phyloP scores from a whole-genome alignment of 306 rosid genomes.

The Quercus rubra region DNA sequence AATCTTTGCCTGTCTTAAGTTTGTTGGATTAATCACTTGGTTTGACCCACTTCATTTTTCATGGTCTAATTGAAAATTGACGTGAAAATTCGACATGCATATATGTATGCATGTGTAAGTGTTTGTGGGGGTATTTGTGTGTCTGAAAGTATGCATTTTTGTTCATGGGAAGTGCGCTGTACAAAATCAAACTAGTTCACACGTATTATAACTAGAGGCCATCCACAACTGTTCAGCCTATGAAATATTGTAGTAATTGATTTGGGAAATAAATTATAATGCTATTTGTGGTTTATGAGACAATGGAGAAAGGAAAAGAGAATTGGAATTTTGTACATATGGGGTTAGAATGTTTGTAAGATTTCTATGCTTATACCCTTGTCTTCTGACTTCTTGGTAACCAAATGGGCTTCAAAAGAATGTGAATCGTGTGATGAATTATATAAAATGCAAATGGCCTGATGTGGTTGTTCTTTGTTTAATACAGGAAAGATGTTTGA shows the following conservation, averaged over 20 bases:
- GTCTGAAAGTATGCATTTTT: neutral
- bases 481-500: constrained; percentile 15
- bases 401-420: too few relatives aligned
- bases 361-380: neutral
- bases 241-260: neutral
- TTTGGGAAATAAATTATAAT: neutral
- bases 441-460: neutral
- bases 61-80: neutral
- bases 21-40: neutral
- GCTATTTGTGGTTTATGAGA: neutral
- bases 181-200: neutral
- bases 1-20: too few relatives aligned
- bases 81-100: neutral
- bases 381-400: neutral
- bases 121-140: neutral
- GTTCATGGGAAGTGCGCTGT: neutral
- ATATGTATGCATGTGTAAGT: neutral
- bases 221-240: neutral
- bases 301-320: neutral
- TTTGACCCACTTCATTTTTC: neutral
- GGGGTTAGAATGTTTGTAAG: neutral
- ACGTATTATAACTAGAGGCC: neutral
- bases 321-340: neutral
- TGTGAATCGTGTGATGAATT: neutral
- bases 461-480: neutral